Evolutionary conservation across 129 eudicot genomes (phyloP).

Genomic region (sunflower (Helianthus annuus)): DNA sequence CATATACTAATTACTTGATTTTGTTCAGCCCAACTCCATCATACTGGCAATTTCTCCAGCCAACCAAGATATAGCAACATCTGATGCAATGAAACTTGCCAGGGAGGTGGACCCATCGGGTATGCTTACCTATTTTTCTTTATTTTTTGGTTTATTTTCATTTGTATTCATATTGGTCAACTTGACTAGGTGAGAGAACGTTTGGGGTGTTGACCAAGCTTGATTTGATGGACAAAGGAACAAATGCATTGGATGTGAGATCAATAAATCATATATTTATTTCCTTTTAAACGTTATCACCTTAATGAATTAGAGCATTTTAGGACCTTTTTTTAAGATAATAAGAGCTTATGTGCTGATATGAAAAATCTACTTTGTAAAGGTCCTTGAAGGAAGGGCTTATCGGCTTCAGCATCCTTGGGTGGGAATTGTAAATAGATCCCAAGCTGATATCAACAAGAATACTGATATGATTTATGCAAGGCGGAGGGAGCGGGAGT

Average conservation of each 20-base stretch:
- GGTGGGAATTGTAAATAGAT: conserved; percentile 73
- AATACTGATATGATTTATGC: conserved; percentile 54
- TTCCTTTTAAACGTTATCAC: background rate
- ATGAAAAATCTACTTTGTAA: background rate
- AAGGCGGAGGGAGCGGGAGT: conserved; percentile 57
- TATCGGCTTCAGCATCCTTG: conserved; percentile 73
- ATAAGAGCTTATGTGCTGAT: background rate
- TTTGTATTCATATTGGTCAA: conserved; percentile 5
- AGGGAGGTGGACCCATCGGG: conserved; percentile 75
- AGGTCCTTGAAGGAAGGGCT: conserved; percentile 79
- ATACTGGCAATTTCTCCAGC: conserved; percentile 85
- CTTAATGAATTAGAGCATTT: background rate
- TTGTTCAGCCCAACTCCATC: conserved; percentile 60
- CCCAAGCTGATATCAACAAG: conserved; percentile 68
- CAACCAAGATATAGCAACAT: conserved; percentile 80
- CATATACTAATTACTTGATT: background rate
- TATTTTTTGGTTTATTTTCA: background rate
- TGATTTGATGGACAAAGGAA: conserved; percentile 77
- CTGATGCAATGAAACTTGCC: conserved; percentile 75
- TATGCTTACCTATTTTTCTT: conserved; percentile 17
- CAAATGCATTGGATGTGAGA: conserved; percentile 66
- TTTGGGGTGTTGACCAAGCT: conserved; percentile 74
- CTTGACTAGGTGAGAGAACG: conserved; percentile 59
- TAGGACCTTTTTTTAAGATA: background rate
- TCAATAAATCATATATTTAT: conserved; percentile 6